A percentile compares a stretch with the other conserved stretches of the same genome.
Conservation (phyloP, 805 yeast species). For the Metschnikowia lochheadii region DNA sequence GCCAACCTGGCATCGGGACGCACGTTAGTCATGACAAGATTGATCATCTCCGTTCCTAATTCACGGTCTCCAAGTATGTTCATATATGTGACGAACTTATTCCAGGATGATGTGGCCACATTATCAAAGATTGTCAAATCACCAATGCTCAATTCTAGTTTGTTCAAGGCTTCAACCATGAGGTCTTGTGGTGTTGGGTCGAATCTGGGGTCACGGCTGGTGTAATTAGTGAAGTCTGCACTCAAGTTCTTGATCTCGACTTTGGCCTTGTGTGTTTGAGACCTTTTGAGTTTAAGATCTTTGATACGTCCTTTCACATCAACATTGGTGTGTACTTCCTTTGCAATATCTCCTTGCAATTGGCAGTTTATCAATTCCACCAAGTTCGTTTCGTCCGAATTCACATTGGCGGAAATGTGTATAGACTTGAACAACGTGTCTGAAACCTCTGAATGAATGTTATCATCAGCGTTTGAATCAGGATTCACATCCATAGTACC, state of each 20-base stretch:
- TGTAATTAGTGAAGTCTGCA: conserved; percentile 41
- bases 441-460: conserved; percentile 23
- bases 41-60: conserved; percentile 60
- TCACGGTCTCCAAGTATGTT: conserved; percentile 69
- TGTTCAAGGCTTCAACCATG: conserved; percentile 45
- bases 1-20: conserved; percentile 61
- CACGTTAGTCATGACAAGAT: conserved; percentile 49
- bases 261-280: conserved; percentile 54
- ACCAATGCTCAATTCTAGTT: conserved; percentile 45
- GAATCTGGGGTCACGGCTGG: conserved; percentile 45
- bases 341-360: conserved; percentile 24
- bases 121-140: conserved; percentile 68
- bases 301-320: conserved; percentile 32
- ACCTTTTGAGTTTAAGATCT: conserved; percentile 59
- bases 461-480: neutral
- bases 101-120: conserved; percentile 87
- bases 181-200: conserved; percentile 28
- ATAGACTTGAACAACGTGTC: conserved; percentile 78
- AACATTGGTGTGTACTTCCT: conserved; percentile 19
- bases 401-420: conserved; percentile 56
- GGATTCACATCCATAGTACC: neutral
- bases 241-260: conserved; percentile 54
- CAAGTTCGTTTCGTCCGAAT: conserved; percentile 42
- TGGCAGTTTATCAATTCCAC: conserved; percentile 51
- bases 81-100: conserved; percentile 70